phyloP scores from a whole-genome alignment of 2,329 filamentous ascomycete species.

The Xylariaceae sp. region DNA sequence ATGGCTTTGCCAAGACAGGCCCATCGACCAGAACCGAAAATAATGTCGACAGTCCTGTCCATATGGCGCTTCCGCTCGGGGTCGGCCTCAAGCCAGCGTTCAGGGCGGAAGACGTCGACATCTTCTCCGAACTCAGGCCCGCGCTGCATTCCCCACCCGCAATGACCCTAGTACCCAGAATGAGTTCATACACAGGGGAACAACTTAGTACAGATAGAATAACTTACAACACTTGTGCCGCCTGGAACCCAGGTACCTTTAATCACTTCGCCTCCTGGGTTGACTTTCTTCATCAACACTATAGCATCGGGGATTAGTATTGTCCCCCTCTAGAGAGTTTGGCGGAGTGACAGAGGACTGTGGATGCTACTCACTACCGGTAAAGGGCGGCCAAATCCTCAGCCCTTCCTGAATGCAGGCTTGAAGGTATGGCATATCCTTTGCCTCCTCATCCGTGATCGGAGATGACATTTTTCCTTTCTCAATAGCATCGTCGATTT shows the following conservation, averaged over 20 bases:
- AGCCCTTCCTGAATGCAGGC: not conserved
- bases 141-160: conserved; percentile 34
- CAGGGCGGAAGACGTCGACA: conserved; percentile 44
- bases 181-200: not conserved
- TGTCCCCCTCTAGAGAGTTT: too few relatives aligned
- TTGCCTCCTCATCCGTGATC: conserved; percentile 27
- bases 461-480: conserved; percentile 35
- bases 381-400: not conserved
- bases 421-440: conserved; percentile 36
- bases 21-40: conserved; percentile 43
- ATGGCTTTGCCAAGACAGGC: conserved; percentile 46
- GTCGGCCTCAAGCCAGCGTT: conserved; percentile 44
- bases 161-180: not conserved
- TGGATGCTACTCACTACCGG: too few relatives aligned
- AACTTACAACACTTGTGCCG: conserved; percentile 38
- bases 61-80: conserved; percentile 34
- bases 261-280: conserved; percentile 32
- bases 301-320: too few relatives aligned
- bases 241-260: conserved; percentile 39
- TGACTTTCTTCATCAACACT: conserved; percentile 10
- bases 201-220: too few relatives aligned
- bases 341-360: too few relatives aligned
- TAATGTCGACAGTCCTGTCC: conserved; percentile 39
- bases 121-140: conserved; percentile 40
- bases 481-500: conserved; percentile 41